phyloP scores from a whole-genome alignment of 2,329 filamentous ascomycete genomes.

The Beauveria sp. region DNA sequence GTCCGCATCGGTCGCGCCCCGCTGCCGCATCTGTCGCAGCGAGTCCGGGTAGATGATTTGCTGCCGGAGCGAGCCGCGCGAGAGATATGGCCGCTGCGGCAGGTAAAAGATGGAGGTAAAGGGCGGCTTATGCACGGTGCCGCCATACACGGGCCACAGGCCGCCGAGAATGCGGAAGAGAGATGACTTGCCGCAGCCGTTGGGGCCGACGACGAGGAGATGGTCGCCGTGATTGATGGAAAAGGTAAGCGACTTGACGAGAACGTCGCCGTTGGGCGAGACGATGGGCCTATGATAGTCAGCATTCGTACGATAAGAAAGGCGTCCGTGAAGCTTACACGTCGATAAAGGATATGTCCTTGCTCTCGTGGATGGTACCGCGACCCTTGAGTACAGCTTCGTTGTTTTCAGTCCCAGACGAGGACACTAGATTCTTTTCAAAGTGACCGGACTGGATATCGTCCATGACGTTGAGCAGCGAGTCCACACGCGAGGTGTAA shows the following conservation, averaged over 20 bases:
- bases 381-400: slow-evolving; percentile 74
- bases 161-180: slow-evolving; percentile 94
- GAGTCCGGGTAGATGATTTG: slow-evolving; percentile 96
- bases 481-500: slow-evolving; percentile 87
- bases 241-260: slow-evolving; percentile 81
- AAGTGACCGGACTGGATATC: slow-evolving; percentile 87
- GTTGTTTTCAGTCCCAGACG: slow-evolving; percentile 73
- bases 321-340: slow-evolving; percentile 46
- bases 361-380: slow-evolving; percentile 73
- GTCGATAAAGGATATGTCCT: slow-evolving; percentile 75
- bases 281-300: slow-evolving; percentile 61
- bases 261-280: slow-evolving; percentile 89
- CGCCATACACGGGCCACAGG: slow-evolving; percentile 95
- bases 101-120: slow-evolving; percentile 97
- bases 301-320: background rate
- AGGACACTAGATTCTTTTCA: slow-evolving; percentile 93
- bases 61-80: slow-evolving; percentile 83
- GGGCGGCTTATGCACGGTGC: slow-evolving; percentile 82
- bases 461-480: slow-evolving; percentile 85
- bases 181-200: slow-evolving; percentile 93
- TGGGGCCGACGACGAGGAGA: slow-evolving; percentile 88
- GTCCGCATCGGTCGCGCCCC: slow-evolving; percentile 74
- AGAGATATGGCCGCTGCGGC: slow-evolving; percentile 89
- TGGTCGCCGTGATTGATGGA: slow-evolving; percentile 80
- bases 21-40: slow-evolving; percentile 76